phyloP scores from a whole-genome alignment of 345 rosid genomes.

The Salix brachista region DNA sequence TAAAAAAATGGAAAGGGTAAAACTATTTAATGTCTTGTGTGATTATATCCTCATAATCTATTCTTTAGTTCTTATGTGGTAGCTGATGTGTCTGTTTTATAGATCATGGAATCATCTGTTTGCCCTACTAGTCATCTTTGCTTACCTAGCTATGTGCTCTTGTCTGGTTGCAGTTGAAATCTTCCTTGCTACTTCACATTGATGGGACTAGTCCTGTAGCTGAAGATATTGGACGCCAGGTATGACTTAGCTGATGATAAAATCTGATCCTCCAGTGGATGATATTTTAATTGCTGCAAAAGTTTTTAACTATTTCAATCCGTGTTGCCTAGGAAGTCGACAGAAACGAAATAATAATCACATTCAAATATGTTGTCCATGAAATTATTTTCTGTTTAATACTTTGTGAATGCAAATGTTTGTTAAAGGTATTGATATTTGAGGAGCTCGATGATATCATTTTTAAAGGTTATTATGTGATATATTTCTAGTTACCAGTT shows the following conservation, averaged over 20 bases:
- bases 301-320: not conserved
- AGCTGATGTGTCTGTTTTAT: not conserved
- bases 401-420: not conserved
- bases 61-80: not conserved
- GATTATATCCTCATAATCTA: not conserved
- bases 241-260: constrained; percentile 13
- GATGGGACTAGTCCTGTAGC: constrained; percentile 97
- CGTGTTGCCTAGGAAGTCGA: not conserved
- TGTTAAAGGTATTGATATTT: too few relatives aligned
- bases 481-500: too few relatives aligned
- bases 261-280: not conserved
- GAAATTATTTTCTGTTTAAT: not conserved
- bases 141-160: not conserved
- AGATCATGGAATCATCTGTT: not conserved
- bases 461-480: too few relatives aligned
- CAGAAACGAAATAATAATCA: not conserved
- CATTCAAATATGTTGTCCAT: not conserved
- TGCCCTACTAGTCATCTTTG: not conserved
- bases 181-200: constrained; percentile 83
- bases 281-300: not conserved
- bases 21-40: not conserved
- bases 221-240: constrained; percentile 99
- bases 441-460: too few relatives aligned
- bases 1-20: not conserved
- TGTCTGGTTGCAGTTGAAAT: constrained; percentile 64